phyloP scores from a whole-genome alignment of 2,329 filamentous ascomycete species.

The Pseudogymnoascus sp. region DNA sequence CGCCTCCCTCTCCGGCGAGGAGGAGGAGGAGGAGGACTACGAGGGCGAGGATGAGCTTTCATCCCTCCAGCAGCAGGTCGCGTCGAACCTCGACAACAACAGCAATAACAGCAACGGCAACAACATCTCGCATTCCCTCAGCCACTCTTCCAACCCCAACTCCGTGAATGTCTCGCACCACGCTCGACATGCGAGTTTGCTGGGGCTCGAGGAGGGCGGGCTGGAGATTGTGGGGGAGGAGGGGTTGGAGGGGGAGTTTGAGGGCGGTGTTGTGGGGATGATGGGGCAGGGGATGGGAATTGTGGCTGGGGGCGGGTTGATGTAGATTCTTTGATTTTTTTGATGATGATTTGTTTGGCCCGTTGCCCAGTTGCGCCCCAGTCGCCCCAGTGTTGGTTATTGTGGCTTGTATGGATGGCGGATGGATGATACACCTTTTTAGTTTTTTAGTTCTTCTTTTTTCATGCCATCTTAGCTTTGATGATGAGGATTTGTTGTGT shows the following conservation, averaged over 20 bases:
- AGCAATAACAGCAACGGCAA: too few species aligned
- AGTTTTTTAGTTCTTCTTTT: neutral
- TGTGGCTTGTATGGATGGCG: neutral
- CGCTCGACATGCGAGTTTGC: neutral
- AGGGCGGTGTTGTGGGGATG: neutral
- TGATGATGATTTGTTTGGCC: too few species aligned
- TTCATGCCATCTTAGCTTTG: neutral
- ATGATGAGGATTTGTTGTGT: neutral
- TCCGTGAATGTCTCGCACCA: too few species aligned
- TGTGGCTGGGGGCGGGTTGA: neutral
- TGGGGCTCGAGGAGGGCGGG: neutral
- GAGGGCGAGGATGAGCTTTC: slow-evolving; percentile 77
- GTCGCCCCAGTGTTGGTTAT: neutral
- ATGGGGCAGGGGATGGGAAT: neutral
- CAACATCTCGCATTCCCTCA: too few species aligned
- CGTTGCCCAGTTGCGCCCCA: too few species aligned
- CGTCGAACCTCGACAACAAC: slow-evolving; percentile 50
- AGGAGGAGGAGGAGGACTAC: slow-evolving; percentile 78
- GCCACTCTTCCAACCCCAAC: neutral
- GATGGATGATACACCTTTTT: neutral
- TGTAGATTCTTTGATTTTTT: neutral
- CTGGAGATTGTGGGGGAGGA: neutral
- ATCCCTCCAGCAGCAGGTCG: slow-evolving; percentile 64
- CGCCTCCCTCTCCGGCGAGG: slow-evolving; percentile 53
- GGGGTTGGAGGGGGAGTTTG: neutral